phyloP scores from a whole-genome alignment of 805 yeast genomes.

The Metschnikowia vanudenii region DNA sequence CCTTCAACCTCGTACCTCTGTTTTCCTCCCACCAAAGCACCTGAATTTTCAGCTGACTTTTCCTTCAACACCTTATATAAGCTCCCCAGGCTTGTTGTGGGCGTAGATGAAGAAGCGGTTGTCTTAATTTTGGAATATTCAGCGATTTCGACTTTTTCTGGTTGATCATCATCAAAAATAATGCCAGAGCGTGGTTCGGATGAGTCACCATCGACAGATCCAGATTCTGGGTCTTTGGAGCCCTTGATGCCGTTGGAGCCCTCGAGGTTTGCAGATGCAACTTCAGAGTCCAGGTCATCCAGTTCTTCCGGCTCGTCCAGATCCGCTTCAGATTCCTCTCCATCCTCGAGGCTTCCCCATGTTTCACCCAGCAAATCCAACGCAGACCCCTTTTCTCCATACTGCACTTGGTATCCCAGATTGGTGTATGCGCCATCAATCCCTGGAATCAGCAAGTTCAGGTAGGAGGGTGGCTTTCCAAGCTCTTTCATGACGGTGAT shows the following conservation, averaged over 20 bases:
- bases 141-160: slow-evolving; percentile 16
- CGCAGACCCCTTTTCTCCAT: slow-evolving; percentile 9
- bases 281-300: slow-evolving; percentile 4
- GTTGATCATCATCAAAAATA: slow-evolving; percentile 9
- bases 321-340: slow-evolving; percentile 24
- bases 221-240: not conserved
- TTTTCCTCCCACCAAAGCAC: slow-evolving; percentile 3
- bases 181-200: not conserved
- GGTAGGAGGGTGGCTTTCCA: slow-evolving; percentile 87
- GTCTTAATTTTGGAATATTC: slow-evolving; percentile 14
- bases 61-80: slow-evolving; percentile 19
- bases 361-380: slow-evolving; percentile 15
- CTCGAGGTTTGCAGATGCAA: not conserved
- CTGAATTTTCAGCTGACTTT: slow-evolving; percentile 3
- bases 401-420: slow-evolving; percentile 28
- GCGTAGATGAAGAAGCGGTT: not conserved
- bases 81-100: slow-evolving; percentile 1
- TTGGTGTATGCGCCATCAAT: slow-evolving; percentile 37
- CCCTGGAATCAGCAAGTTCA: slow-evolving; percentile 56
- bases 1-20: slow-evolving; percentile 7
- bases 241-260: too few relatives aligned
- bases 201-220: not conserved
- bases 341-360: slow-evolving; percentile 38
- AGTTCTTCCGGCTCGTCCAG: slow-evolving; percentile 24
- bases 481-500: slow-evolving; percentile 58